Percentiles rank a stretch among this genome's conserved stretches.
Evolutionary conservation across 2,329 filamentous ascomycete genomes (phyloP).

Genomic region (Alternaria gansuensis): DNA sequence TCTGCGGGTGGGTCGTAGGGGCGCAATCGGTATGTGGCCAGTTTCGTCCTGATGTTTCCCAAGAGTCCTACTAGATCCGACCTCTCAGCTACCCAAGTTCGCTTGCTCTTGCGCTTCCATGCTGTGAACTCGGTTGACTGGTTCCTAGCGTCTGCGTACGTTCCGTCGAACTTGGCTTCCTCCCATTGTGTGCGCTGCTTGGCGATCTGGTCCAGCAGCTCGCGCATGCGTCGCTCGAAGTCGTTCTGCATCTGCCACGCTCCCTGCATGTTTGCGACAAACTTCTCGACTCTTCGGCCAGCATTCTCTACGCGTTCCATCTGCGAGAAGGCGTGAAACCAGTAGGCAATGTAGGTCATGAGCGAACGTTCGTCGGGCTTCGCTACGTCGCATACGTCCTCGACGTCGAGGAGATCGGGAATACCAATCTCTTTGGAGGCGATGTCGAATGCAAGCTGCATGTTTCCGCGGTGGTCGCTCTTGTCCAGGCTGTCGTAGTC

Average conservation of each 20-base stretch:
- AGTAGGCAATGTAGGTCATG: slow-evolving; percentile 99
- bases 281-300: slow-evolving; percentile 94
- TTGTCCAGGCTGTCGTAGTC: slow-evolving; percentile 97
- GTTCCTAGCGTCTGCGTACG: slow-evolving; percentile 89
- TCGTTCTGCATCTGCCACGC: slow-evolving; percentile 99
- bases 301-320: slow-evolving; percentile 99
- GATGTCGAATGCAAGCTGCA: slow-evolving; percentile 97
- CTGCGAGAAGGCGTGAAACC: slow-evolving; percentile 99
- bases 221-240: slow-evolving; percentile 90
- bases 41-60: slow-evolving; percentile 98
- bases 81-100: slow-evolving; percentile 97
- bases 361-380: slow-evolving; percentile 95
- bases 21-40: slow-evolving; percentile 90
- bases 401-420: slow-evolving; percentile 91
- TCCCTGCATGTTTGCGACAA: slow-evolving; percentile 98
- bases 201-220: slow-evolving; percentile 76
- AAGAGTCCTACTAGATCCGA: slow-evolving; percentile 91
- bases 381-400: slow-evolving; percentile 96
- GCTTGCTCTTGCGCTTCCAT: slow-evolving; percentile 92
- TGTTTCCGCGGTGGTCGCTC: slow-evolving; percentile 91
- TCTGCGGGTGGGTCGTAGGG: slow-evolving; percentile 91
- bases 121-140: slow-evolving; percentile 81
- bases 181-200: slow-evolving; percentile 80
- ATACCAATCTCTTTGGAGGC: slow-evolving; percentile 97
- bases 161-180: slow-evolving; percentile 83